Base-by-base conservation (phyloP, 2,329 filamentous ascomycete genomes). In the Colletotrichum siamense region DNA sequence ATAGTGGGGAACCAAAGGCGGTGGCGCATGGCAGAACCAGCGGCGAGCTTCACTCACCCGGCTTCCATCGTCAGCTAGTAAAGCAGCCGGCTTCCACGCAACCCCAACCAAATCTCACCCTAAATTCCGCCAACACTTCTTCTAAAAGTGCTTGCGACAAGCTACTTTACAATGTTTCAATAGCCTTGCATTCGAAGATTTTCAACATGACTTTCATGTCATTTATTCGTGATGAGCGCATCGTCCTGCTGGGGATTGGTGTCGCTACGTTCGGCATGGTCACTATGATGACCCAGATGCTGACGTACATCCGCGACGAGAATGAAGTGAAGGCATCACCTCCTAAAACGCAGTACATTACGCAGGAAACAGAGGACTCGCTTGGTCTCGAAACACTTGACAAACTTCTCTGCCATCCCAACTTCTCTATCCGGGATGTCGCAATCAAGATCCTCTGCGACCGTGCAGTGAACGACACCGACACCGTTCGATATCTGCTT, bases 341-440 rank as follows among this genome's bases (percentile, higher is more conserved):
- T 76, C 92, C 92, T 44, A 93, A 94, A 82, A 91, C 94, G 67
- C 91, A 93, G 79, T 94, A 95, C 82, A 94, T 95, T 78, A 94
- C 92, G 16, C 93, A 95, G 82, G 92, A 94, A 28, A 95, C 93
- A 3, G 94, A 96, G 81, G 94, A 95, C 81, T 91, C 93, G 3
- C 87, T 96, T 57, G 91, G 92, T 74, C 81, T 92, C 13, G 88
- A 89, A 57, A 96, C 94, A 0, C 87, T 96, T 12, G 88, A 92
- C 68, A 94, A 92, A 78, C 88, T 96, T 6, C 86, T 94, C 15
- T 88, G 90, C 68, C 94, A 94, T 82, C 94, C 94, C 76, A 96
- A 93, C 83, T 93, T 91, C 80, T 91, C 94, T 24, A 94, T 96
- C 77, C 89, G 93, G 78, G 93, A 95, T 76, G 93, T 94, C 73